Evolutionary conservation across 129 eudicot genomes (phyloP).

Genomic region (Flaveria linearis): DNA sequence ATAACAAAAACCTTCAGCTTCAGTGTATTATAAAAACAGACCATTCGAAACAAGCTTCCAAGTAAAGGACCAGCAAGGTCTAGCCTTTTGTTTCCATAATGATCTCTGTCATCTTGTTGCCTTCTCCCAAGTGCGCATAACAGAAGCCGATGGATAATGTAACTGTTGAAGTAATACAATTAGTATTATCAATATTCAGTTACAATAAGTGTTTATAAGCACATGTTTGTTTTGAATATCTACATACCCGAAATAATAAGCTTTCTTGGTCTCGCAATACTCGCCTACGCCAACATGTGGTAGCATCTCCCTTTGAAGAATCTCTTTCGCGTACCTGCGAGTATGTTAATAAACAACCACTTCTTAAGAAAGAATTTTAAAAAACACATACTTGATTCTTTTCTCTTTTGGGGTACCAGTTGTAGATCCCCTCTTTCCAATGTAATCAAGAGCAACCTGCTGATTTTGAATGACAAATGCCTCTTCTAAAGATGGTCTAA

Average conservation of each 20-base stretch:
- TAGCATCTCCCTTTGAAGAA: slow-evolving; percentile 96
- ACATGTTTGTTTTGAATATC: too few relatives aligned
- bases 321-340: slow-evolving; percentile 83
- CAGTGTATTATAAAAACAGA: too few relatives aligned
- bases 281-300: slow-evolving; percentile 98
- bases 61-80: too few relatives aligned
- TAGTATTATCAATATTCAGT: too few relatives aligned
- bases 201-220: too few relatives aligned
- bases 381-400: slow-evolving; percentile 70
- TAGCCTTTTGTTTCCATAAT: too few relatives aligned
- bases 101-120: too few relatives aligned
- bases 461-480: slow-evolving; percentile 97
- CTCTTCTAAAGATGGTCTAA: slow-evolving; percentile 95
- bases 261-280: slow-evolving; percentile 92
- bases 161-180: too few relatives aligned
- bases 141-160: too few relatives aligned
- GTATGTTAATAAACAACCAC: not conserved
- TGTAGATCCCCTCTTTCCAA: slow-evolving; percentile 94
- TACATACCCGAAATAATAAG: slow-evolving; percentile 81
- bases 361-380: not conserved
- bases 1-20: too few relatives aligned
- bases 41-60: too few relatives aligned
- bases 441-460: slow-evolving; percentile 95
- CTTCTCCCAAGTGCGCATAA: too few relatives aligned
- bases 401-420: slow-evolving; percentile 89